These are phyloP conservation scores for Ramaria sp. DNA, from an alignment of 768 basidiomycete genomes.

Conservation along the genomic window DNA sequence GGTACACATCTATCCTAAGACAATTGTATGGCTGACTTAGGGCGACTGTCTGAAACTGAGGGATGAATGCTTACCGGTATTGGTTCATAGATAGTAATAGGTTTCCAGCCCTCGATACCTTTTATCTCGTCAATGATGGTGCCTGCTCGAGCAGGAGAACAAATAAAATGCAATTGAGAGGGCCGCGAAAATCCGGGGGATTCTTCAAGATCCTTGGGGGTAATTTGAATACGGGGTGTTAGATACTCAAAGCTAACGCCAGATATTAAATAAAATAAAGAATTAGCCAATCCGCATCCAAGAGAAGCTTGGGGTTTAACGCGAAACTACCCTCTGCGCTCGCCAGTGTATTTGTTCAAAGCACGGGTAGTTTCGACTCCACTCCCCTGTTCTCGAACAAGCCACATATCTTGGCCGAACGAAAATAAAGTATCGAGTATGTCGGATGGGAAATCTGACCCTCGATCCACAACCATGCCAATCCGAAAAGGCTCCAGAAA, in stretches of 20 bases:
- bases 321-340: conserved; percentile 46
- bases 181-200: conserved; percentile 40
- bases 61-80: conserved; percentile 51
- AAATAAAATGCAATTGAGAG: conserved; percentile 67
- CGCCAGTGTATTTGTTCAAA: conserved; percentile 64
- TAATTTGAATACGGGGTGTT: conserved; percentile 58
- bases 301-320: conserved; percentile 8
- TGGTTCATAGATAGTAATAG: conserved; percentile 71
- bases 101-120: conserved; percentile 44
- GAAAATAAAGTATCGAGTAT: conserved; percentile 43
- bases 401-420: conserved; percentile 72
- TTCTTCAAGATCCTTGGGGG: conserved; percentile 51
- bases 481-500: conserved; percentile 43
- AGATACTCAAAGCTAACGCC: conserved; percentile 64
- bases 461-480: conserved; percentile 80
- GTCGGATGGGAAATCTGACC: conserved; percentile 56
- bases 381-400: conserved; percentile 49
- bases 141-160: conserved; percentile 63
- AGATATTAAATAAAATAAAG: not conserved
- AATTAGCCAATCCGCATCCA: not conserved
- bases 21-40: not conserved
- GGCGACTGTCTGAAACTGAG: no score
- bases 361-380: conserved; percentile 60
- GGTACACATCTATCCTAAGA: conserved; percentile 67
- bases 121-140: conserved; percentile 55